A percentile compares a stretch with the other conserved stretches of the same genome.
Evolutionary conservation across 2,329 filamentous ascomycete species (phyloP).

Genomic region (Aspergillus hortae): DNA sequence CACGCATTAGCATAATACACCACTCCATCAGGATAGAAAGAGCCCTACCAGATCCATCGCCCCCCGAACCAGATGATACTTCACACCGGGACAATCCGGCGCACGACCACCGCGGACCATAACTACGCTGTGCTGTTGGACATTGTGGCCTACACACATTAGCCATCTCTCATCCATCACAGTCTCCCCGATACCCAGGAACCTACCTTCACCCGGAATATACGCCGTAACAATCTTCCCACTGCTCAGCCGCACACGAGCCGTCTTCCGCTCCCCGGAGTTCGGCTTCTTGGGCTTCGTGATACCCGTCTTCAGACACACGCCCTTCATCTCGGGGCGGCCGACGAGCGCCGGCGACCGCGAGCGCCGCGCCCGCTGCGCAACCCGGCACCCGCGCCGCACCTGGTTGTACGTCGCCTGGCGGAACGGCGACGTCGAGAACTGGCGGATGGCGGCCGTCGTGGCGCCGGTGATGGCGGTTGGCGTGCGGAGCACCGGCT

Average conservation of each 20-base stretch:
- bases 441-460: slow-evolving; percentile 38
- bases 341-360: slow-evolving; percentile 78
- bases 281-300: slow-evolving; percentile 98
- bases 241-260: slow-evolving; percentile 81
- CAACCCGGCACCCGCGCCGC: slow-evolving; percentile 69
- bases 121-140: slow-evolving; percentile 97
- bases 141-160: slow-evolving; percentile 69
- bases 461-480: slow-evolving; percentile 18
- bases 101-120: slow-evolving; percentile 87
- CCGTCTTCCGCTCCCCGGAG: slow-evolving; percentile 93
- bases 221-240: slow-evolving; percentile 88
- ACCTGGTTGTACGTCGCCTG: slow-evolving; percentile 71
- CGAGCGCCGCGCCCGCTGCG: slow-evolving; percentile 77
- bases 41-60: slow-evolving; percentile 83
- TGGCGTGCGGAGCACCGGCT: slow-evolving; percentile 29
- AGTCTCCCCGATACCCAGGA: background rate
- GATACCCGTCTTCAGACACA: slow-evolving; percentile 90
- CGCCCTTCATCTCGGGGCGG: slow-evolving; percentile 85
- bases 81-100: slow-evolving; percentile 98
- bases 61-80: slow-evolving; percentile 88
- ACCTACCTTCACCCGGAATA: slow-evolving; percentile 82
- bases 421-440: slow-evolving; percentile 56
- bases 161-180: slow-evolving; percentile 1
- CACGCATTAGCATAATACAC: slow-evolving; percentile 22
- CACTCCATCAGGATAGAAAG: background rate